Evolutionary conservation across 2,329 filamentous ascomycete genomes (phyloP).

Genomic region (Aspergillus tamarii): DNA sequence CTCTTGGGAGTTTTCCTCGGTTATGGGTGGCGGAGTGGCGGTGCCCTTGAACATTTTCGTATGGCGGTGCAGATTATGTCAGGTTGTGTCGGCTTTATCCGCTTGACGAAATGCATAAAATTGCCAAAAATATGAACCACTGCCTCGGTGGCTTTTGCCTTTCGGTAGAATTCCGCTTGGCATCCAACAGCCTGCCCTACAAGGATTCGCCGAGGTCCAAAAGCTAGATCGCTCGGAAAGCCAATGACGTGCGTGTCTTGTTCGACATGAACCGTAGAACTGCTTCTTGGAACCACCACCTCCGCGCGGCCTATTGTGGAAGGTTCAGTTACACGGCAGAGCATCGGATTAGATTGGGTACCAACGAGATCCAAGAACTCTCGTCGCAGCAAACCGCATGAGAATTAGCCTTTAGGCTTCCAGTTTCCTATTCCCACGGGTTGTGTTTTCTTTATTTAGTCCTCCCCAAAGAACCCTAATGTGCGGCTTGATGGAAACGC

Average conservation of each 20-base stretch:
- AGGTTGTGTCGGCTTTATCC: background rate
- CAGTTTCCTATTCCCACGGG: background rate
- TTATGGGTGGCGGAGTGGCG: background rate
- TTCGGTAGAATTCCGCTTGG: background rate
- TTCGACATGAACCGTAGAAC: background rate
- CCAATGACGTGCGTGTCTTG: background rate
- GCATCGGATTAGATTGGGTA: background rate
- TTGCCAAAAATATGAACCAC: background rate
- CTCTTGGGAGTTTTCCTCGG: background rate
- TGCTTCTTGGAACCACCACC: background rate
- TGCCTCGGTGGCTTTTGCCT: background rate
- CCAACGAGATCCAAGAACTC: background rate
- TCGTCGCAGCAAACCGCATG: background rate
- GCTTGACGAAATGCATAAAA: background rate
- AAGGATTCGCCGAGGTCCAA: background rate
- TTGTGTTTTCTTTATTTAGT: background rate
- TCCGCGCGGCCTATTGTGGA: background rate
- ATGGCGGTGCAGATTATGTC: slow-evolving; percentile 2
- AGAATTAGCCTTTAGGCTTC: background rate
- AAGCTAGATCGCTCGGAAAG: background rate
- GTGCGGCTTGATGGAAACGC: too few species aligned
- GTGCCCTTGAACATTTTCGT: background rate
- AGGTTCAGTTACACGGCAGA: background rate
- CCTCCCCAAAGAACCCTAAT: too few species aligned
- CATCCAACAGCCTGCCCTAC: background rate